Evolutionary conservation across 306 rosid species (phyloP).

Genomic region (Vigna nakashimae): DNA sequence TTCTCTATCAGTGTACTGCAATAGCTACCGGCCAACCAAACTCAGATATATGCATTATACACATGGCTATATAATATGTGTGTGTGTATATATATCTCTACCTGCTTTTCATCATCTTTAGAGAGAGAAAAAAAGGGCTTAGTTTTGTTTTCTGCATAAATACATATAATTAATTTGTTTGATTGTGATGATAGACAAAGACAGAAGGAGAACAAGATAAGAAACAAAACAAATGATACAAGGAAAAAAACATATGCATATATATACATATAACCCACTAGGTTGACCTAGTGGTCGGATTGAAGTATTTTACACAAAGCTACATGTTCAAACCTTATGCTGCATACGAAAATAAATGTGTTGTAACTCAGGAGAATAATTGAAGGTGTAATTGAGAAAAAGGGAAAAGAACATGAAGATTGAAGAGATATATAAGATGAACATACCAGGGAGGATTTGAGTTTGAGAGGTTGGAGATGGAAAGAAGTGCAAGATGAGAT

Average conservation of each 20-base stretch:
- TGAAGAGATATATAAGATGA: background rate
- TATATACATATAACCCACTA: background rate
- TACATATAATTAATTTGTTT: background rate
- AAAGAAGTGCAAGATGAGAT: slow-evolving; percentile 65
- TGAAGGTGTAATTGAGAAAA: background rate
- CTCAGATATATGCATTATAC: background rate
- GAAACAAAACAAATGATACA: background rate
- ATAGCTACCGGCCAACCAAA: background rate
- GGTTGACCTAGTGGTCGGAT: background rate
- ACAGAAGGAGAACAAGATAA: background rate
- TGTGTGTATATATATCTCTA: background rate
- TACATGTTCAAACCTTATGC: background rate
- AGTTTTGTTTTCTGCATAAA: slow-evolving; percentile 25
- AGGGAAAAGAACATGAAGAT: background rate
- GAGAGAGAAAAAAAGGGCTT: background rate
- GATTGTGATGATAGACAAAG: slow-evolving; percentile 16
- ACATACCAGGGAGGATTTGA: slow-evolving; percentile 38
- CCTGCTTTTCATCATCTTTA: background rate
- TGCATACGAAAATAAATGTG: background rate
- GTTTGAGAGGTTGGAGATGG: slow-evolving; percentile 38
- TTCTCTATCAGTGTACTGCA: slow-evolving; percentile 3
- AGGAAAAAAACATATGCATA: background rate
- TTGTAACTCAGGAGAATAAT: background rate
- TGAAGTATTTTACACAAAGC: background rate
- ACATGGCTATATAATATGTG: background rate